Evolutionary conservation across 106 monocot species (phyloP).

Genomic region (Dendrobium officinale): DNA sequence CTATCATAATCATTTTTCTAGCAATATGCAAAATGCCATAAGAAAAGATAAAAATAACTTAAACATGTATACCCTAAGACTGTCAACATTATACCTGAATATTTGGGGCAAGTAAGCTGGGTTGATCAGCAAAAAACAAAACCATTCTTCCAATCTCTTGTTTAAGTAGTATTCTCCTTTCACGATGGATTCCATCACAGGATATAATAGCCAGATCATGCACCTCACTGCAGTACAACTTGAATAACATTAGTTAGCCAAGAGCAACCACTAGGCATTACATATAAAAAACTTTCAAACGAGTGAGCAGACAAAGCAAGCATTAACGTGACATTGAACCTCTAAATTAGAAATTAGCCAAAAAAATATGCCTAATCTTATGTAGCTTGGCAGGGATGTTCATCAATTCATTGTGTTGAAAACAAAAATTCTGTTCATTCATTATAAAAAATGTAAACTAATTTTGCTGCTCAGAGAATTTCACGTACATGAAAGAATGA

Average conservation of each 20-base stretch:
- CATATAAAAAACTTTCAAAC: background rate
- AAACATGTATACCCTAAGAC: background rate
- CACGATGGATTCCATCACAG: conserved; percentile 71
- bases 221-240: conserved; percentile 55
- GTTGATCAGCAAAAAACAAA: conserved; percentile 94
- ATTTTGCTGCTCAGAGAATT: background rate
- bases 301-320: background rate
- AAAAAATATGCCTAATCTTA: background rate
- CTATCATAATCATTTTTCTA: background rate
- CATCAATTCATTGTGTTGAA: background rate
- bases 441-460: too few relatives aligned
- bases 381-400: background rate
- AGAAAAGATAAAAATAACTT: background rate
- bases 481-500: background rate
- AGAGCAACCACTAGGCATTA: background rate
- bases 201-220: conserved; percentile 75
- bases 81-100: conserved; percentile 59
- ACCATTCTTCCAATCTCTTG: conserved; percentile 97
- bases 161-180: conserved; percentile 94
- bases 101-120: conserved; percentile 95
- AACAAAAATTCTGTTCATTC: background rate
- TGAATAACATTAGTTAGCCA: conserved; percentile 9
- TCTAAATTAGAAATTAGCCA: background rate
- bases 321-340: background rate
- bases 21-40: background rate